Conservation (phyloP, 345 rosid genomes). For the Dipteronia dyeriana region DNA sequence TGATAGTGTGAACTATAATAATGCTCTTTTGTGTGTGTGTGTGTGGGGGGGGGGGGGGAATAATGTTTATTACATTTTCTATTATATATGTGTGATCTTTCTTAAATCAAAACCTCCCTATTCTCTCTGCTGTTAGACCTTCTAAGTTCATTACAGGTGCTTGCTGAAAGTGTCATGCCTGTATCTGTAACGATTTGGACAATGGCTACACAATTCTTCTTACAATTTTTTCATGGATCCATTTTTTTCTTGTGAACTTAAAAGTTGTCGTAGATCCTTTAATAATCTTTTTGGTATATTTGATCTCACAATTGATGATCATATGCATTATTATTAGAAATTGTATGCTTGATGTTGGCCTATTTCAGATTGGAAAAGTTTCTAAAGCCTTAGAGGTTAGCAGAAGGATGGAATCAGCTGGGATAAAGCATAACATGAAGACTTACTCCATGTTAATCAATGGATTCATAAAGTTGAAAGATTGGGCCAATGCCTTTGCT, state of each 20-base stretch:
- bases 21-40: too few species aligned
- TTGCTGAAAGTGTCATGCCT: not conserved
- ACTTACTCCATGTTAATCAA: constrained; percentile 95
- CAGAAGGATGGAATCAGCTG: constrained; percentile 68
- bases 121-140: not conserved
- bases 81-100: not conserved
- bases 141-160: not conserved
- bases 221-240: not conserved
- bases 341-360: constrained; percentile 4
- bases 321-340: not conserved
- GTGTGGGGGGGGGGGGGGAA: too few species aligned
- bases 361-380: constrained; percentile 75
- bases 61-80: not conserved
- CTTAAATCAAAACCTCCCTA: not conserved
- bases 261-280: not conserved
- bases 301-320: constrained; percentile 2
- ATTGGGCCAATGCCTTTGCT: constrained; percentile 93
- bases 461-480: constrained; percentile 87
- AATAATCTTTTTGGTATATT: not conserved
- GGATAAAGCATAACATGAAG: constrained; percentile 87
- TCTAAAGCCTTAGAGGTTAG: constrained; percentile 83
- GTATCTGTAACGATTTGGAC: not conserved
- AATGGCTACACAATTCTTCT: not conserved
- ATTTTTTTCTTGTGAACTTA: not conserved
- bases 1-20: too few species aligned